Percentiles rank a stretch among this genome's conserved stretches.
Conservation (phyloP, 2,329 filamentous ascomycete genomes). For the Trichothecium roseum region DNA sequence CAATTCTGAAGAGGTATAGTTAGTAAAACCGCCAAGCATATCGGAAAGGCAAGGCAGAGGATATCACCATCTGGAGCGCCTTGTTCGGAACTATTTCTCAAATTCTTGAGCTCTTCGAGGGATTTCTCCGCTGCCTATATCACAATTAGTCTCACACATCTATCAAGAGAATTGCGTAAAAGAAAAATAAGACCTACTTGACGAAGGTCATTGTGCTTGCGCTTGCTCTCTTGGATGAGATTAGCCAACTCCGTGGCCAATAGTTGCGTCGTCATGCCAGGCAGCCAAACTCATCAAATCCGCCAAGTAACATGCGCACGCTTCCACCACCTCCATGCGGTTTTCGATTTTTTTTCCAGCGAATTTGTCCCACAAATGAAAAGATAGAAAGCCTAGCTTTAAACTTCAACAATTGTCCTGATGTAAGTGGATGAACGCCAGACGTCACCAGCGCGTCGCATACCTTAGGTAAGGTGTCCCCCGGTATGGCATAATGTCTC, state of each 20-base stretch:
- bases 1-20: constrained; percentile 51
- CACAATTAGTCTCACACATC: not conserved
- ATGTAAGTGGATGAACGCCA: too few relatives aligned
- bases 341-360: constrained; percentile 9
- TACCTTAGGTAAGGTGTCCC: too few relatives aligned
- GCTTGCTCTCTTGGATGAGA: constrained; percentile 89
- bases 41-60: constrained; percentile 5
- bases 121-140: constrained; percentile 82
- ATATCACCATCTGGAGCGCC: constrained; percentile 25
- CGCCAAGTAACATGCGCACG: not conserved
- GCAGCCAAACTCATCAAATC: constrained; percentile 4
- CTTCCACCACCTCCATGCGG: constrained; percentile 15
- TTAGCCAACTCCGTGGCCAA: constrained; percentile 80
- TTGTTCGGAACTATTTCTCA: constrained; percentile 22
- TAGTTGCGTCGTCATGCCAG: constrained; percentile 81
- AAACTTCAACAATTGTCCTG: too few relatives aligned
- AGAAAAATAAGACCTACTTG: too few relatives aligned
- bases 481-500: too few relatives aligned
- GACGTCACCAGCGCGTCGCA: too few relatives aligned
- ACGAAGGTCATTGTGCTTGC: constrained; percentile 83
- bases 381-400: too few relatives aligned
- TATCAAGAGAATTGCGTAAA: not conserved
- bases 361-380: not conserved
- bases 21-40: too few relatives aligned
- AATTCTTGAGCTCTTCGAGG: constrained; percentile 69